These are phyloP conservation scores for Sporisorium exsertum DNA, from an alignment of 1,284 basidiomycete species.

Conservation along the genomic window DNA sequence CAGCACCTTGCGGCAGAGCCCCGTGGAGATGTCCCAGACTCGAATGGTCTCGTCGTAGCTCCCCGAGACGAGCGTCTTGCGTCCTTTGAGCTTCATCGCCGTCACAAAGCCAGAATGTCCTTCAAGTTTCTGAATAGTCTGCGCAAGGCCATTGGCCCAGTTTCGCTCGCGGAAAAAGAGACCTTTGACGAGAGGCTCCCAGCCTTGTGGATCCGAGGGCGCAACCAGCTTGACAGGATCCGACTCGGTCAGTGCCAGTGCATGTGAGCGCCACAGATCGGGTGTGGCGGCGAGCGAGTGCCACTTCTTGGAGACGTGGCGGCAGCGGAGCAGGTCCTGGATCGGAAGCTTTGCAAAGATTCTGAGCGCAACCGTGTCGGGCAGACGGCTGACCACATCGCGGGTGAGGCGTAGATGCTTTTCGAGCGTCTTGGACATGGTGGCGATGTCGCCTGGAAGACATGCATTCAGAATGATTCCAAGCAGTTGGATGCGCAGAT, in stretches of 20 bases:
- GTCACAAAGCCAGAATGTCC: slow-evolving; percentile 91
- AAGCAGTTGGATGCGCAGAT: slow-evolving; percentile 50
- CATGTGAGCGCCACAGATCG: slow-evolving; percentile 82
- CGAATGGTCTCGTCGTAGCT: slow-evolving; percentile 80
- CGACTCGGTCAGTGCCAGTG: slow-evolving; percentile 78
- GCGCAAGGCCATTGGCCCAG: slow-evolving; percentile 77
- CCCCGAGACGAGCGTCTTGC: slow-evolving; percentile 79
- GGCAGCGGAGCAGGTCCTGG: slow-evolving; percentile 71
- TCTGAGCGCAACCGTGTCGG: slow-evolving; percentile 77
- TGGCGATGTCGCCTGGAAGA: slow-evolving; percentile 54
- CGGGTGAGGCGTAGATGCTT: slow-evolving; percentile 83
- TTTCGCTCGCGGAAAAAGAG: slow-evolving; percentile 88
- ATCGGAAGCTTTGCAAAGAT: slow-evolving; percentile 78
- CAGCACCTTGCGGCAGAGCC: slow-evolving; percentile 81
- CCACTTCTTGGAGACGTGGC: slow-evolving; percentile 81
- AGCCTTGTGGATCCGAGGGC: slow-evolving; percentile 42
- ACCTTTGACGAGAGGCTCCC: slow-evolving; percentile 80
- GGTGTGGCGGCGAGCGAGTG: slow-evolving; percentile 78
- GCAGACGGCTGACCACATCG: slow-evolving; percentile 81
- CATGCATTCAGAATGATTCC: slow-evolving; percentile 56
- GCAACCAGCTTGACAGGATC: slow-evolving; percentile 74
- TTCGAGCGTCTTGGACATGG: slow-evolving; percentile 74
- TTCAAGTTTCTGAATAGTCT: slow-evolving; percentile 80
- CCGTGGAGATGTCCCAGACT: slow-evolving; percentile 72
- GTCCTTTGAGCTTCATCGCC: slow-evolving; percentile 79